Percentiles rank a stretch among this genome's conserved stretches.
These are phyloP conservation scores for Annulohypoxylon maeteangense DNA, from an alignment of 495 filamentous ascomycete genomes.

Conservation along the genomic window DNA sequence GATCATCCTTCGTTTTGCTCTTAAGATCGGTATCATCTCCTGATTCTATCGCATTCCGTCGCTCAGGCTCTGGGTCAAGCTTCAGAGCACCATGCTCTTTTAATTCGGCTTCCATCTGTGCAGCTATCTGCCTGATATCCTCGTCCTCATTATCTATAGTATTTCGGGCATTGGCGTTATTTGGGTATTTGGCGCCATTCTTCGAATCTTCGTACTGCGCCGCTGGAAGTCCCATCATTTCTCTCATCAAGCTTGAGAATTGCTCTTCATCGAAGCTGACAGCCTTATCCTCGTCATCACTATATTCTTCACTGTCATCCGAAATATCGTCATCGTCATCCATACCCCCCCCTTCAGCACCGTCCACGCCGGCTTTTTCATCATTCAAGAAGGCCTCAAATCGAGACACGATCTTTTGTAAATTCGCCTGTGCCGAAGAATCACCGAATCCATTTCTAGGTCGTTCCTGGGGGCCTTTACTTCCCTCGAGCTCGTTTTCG, in stretches of 20 bases:
- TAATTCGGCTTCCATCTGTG: slow-evolving; percentile 84
- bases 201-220: slow-evolving; percentile 30
- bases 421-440: slow-evolving; percentile 77
- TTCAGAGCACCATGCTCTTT: slow-evolving; percentile 78
- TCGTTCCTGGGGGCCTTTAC: slow-evolving; percentile 35
- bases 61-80: slow-evolving; percentile 60
- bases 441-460: slow-evolving; percentile 73
- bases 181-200: slow-evolving; percentile 44
- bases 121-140: slow-evolving; percentile 74
- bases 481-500: slow-evolving; percentile 73
- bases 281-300: slow-evolving; percentile 76
- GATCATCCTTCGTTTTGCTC: slow-evolving; percentile 34
- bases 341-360: slow-evolving; percentile 80
- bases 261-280: slow-evolving; percentile 85
- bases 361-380: slow-evolving; percentile 80
- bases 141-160: slow-evolving; percentile 65
- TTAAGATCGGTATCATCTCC: slow-evolving; percentile 14
- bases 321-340: slow-evolving; percentile 73
- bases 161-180: background rate
- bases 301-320: slow-evolving; percentile 60
- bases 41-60: slow-evolving; percentile 32
- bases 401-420: slow-evolving; percentile 87
- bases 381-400: slow-evolving; percentile 96
- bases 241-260: slow-evolving; percentile 87
- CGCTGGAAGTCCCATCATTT: slow-evolving; percentile 88